phyloP scores from a whole-genome alignment of 2,329 filamentous ascomycete species.

The Trichophyton rubrum region DNA sequence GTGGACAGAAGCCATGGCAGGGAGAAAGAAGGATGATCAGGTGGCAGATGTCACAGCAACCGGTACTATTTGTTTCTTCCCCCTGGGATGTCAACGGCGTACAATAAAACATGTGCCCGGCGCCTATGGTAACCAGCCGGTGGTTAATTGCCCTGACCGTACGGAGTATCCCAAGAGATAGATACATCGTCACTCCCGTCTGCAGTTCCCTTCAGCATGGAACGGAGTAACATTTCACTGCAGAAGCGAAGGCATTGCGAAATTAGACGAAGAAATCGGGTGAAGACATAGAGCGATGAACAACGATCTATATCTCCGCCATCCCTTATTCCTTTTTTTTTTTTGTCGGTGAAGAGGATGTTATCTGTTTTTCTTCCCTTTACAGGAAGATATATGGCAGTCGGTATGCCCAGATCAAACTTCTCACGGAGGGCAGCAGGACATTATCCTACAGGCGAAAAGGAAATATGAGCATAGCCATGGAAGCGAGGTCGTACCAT shows the following conservation, averaged over 20 bases:
- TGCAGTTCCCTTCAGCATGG: background rate
- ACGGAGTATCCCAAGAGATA: background rate
- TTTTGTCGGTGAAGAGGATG: background rate
- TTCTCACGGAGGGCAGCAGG: background rate
- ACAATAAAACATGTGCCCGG: background rate
- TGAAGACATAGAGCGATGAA: background rate
- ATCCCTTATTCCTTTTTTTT: background rate
- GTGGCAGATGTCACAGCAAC: background rate
- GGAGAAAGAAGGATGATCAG: background rate
- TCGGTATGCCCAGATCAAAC: background rate
- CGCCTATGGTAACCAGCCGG: background rate
- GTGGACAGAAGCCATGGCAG: background rate
- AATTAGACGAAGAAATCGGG: background rate
- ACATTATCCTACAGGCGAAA: background rate
- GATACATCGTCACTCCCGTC: background rate
- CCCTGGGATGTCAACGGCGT: background rate
- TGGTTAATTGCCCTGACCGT: background rate
- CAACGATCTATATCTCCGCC: background rate
- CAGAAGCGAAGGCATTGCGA: background rate
- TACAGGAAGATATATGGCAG: background rate
- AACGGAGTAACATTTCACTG: background rate
- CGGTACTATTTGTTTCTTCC: background rate
- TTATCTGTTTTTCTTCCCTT: background rate
- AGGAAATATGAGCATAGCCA: background rate
- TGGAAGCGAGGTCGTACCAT: background rate